phyloP scores from a whole-genome alignment of 805 yeast genomes.

The Ogataea siamensis region DNA sequence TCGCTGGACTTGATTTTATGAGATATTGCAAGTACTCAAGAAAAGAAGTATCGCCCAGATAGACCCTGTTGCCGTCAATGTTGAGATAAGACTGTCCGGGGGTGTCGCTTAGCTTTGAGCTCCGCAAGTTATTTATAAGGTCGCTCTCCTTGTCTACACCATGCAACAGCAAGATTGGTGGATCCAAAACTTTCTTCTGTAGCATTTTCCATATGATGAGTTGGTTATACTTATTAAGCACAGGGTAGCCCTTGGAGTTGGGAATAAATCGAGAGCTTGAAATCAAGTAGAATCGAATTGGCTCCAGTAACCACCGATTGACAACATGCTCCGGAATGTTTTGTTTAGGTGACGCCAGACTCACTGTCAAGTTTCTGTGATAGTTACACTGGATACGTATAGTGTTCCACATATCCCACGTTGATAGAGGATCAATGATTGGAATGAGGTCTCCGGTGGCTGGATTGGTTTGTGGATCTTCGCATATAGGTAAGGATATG shows the following conservation, averaged over 20 bases:
- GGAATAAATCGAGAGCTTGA: constrained; percentile 56
- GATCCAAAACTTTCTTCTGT: constrained; percentile 40
- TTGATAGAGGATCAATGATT: constrained; percentile 47
- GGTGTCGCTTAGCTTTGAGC: constrained; percentile 5
- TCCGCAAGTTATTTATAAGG: constrained; percentile 13
- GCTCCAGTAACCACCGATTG: constrained; percentile 68
- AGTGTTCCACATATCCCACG: constrained; percentile 77
- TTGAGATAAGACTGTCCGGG: constrained; percentile 20
- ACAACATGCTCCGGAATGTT: constrained; percentile 49
- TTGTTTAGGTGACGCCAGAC: constrained; percentile 68
- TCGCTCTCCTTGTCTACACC: constrained; percentile 46
- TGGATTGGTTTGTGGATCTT: constrained; percentile 35
- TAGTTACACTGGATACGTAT: constrained; percentile 56
- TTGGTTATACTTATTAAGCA: constrained; percentile 58
- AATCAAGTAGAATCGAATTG: constrained; percentile 54
- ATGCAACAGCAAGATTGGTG: constrained; percentile 49
- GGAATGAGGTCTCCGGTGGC: constrained; percentile 26
- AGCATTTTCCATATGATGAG: constrained; percentile 42
- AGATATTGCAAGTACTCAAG: constrained; percentile 32
- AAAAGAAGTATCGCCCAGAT: constrained; percentile 30
- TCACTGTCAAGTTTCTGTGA: constrained; percentile 59
- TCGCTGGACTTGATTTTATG: constrained; percentile 18
- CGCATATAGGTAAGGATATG: constrained; percentile 49
- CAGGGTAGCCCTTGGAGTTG: constrained; percentile 64
- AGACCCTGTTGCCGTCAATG: constrained; percentile 22